phyloP scores from a whole-genome alignment of 2,329 filamentous ascomycete species.

The Xylariaceae sp. region DNA sequence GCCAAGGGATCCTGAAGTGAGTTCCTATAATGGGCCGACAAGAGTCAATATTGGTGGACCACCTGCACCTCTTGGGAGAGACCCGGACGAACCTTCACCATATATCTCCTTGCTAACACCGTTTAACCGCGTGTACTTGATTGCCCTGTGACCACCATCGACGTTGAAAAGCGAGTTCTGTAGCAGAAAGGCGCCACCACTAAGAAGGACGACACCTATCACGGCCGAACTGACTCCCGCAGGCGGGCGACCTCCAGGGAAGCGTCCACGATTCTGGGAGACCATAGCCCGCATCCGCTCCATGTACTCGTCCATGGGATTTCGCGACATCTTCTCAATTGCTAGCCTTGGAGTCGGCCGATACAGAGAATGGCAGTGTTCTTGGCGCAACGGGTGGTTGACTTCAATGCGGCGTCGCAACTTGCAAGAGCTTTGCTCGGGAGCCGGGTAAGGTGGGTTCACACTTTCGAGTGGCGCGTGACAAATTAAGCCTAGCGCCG shows the following conservation, averaged over 20 bases:
- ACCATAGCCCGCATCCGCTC: slow-evolving; percentile 24
- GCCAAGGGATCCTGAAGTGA: slow-evolving; percentile 90
- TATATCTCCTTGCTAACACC: slow-evolving; percentile 98
- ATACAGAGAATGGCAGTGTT: background rate
- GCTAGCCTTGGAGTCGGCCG: background rate
- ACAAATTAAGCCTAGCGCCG: no score
- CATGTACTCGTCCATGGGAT: slow-evolving; percentile 29
- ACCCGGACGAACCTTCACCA: slow-evolving; percentile 63
- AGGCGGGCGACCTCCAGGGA: slow-evolving; percentile 38
- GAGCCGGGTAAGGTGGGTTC: background rate
- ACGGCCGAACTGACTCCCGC: slow-evolving; percentile 38
- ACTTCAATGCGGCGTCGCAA: slow-evolving; percentile 1
- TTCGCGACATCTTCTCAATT: slow-evolving; percentile 29
- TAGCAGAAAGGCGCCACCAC: slow-evolving; percentile 46
- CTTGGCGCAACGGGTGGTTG: slow-evolving; percentile 1
- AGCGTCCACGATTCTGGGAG: slow-evolving; percentile 36
- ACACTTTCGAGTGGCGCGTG: no score
- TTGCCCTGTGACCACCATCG: slow-evolving; percentile 96
- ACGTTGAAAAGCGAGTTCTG: slow-evolving; percentile 70
- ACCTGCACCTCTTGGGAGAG: background rate
- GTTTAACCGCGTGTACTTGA: slow-evolving; percentile 91
- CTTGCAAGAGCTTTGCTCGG: slow-evolving; percentile 8
- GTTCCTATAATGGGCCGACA: slow-evolving; percentile 55
- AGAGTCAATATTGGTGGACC: slow-evolving; percentile 15
- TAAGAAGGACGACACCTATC: slow-evolving; percentile 39